Base-by-base conservation (phyloP, 2,329 filamentous ascomycete species). In the Apiospora phragmitis region DNA sequence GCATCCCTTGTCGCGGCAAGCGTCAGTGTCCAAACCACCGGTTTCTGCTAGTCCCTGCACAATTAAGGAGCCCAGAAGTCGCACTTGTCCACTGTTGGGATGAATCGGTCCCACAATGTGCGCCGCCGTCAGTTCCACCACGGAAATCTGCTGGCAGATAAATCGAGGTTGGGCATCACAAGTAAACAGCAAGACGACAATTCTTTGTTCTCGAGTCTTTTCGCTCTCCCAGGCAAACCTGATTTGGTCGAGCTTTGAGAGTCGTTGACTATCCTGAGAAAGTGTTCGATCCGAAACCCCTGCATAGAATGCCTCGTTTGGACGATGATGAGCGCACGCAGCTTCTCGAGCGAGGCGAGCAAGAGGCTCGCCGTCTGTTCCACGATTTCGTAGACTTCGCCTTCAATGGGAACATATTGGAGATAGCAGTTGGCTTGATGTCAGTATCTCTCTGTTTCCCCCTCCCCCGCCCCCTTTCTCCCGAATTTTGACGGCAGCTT, bases 351-450 rank as follows among this genome's bases (percentile, higher is more conserved):
- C 67, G 67, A 38, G 82, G 87, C 70, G 81, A 85, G 72, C 80
- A 83, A 69, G 82, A 82, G 69, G 86, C 87, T 32, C 82, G 83
- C 72, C 83, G 84, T 71, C 81, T 88, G 70, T 90, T 88, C 83
- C 83, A 88, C 43, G 90, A 90, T 49, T 94, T 94, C 78, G 79
- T 90, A 74, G 91, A 93, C 78, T 94, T 94, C 80, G 91, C 91
- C 0, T 87, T 93, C 69, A 89, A 92, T 73, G 92, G 92, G 71
- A 93, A 94, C 75, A 92, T 94, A 66, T 85, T 94, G 35, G 90
- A 94, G 79, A 92, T 94, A 71, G 92, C 92, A 21, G 90, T 94
- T 75, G 92, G 92, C 74, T 83, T 94, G 73, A 94, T 94, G 91
- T 93, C 77, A 79, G 85, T 80, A 21, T n/a, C 2, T 8, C 41